These are phyloP conservation scores for Sambucus nigra DNA, from an alignment of 129 eudicot species.

Conservation along the genomic window DNA sequence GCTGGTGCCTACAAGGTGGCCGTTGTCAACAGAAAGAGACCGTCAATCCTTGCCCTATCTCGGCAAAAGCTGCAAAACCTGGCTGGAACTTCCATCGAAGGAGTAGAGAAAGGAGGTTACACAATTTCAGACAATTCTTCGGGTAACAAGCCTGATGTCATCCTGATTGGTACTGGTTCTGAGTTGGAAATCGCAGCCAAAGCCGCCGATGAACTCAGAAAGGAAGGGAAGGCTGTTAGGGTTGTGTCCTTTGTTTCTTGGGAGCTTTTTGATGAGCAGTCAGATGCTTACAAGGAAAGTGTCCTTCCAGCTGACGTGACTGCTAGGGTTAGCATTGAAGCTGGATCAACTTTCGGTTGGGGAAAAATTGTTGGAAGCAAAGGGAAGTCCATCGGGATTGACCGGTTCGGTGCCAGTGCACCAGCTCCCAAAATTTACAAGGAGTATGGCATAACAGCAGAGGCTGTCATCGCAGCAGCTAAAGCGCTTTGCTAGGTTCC, in stretches of 20 bases:
- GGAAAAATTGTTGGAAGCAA: slow-evolving; percentile 49
- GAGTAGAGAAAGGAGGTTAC: slow-evolving; percentile 83
- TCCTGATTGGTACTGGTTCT: slow-evolving; percentile 78
- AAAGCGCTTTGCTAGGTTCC: slow-evolving; percentile 43
- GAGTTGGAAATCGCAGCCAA: slow-evolving; percentile 83
- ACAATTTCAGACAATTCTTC: slow-evolving; percentile 60
- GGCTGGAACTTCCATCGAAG: slow-evolving; percentile 84
- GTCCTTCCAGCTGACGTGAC: slow-evolving; percentile 72
- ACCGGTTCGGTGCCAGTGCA: slow-evolving; percentile 85
- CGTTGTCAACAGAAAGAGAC: slow-evolving; percentile 54
- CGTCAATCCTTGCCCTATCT: slow-evolving; percentile 89
- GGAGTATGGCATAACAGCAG: slow-evolving; percentile 80
- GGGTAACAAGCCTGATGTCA: slow-evolving; percentile 83
- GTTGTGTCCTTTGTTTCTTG: slow-evolving; percentile 90
- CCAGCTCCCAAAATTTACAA: slow-evolving; percentile 83
- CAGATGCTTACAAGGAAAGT: slow-evolving; percentile 73
- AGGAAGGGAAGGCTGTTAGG: slow-evolving; percentile 87
- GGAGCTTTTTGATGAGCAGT: slow-evolving; percentile 83
- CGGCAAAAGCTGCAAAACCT: slow-evolving; percentile 84
- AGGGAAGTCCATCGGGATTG: slow-evolving; percentile 92
- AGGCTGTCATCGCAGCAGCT: slow-evolving; percentile 81
- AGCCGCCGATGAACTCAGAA: slow-evolving; percentile 93
- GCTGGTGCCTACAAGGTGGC: slow-evolving; percentile 94
- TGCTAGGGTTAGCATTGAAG: slow-evolving; percentile 93
- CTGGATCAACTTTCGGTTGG: slow-evolving; percentile 92